These are phyloP conservation scores for Camellia oleifera DNA, from an alignment of 179 eudicot genomes.

Conservation along the genomic window DNA sequence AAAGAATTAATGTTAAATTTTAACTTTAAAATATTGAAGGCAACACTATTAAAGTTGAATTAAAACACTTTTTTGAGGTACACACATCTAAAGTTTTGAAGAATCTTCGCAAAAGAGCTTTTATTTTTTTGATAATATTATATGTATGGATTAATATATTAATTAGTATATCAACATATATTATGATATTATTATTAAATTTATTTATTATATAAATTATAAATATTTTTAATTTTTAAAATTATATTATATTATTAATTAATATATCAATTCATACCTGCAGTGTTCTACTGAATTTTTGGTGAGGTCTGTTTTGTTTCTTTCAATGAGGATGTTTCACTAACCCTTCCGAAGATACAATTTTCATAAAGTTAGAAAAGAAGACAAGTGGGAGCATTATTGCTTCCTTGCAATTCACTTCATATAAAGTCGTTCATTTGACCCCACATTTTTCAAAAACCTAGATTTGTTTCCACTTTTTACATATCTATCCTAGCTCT, in stretches of 20 bases:
- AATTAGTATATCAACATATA: no score
- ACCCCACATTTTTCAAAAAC: not conserved
- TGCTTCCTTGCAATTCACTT: slow-evolving; percentile 20
- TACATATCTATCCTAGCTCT: not conserved
- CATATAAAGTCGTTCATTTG: slow-evolving; percentile 14
- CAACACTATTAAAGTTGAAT: no score
- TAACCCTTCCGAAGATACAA: not conserved
- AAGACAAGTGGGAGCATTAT: slow-evolving; percentile 5
- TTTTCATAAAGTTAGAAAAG: slow-evolving; percentile 2
- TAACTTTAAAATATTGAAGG: no score
- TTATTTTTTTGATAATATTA: not conserved
- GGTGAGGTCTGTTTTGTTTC: not conserved
- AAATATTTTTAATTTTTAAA: no score
- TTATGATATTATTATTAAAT: no score
- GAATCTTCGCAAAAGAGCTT: not conserved
- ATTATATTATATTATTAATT: no score
- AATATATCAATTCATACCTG: no score
- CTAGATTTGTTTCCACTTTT: slow-evolving; percentile 4
- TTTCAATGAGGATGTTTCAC: slow-evolving; percentile 18
- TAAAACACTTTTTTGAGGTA: not conserved
- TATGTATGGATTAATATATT: no score
- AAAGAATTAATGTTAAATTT: no score
- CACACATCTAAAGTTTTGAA: not conserved
- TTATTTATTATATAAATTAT: no score
- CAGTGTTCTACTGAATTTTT: no score